Percentiles rank a stretch among this genome's conserved stretches.
phyloP scores from a whole-genome alignment of 176 grass and related monocot species.

The sorghum (Sorghum bicolor) region DNA sequence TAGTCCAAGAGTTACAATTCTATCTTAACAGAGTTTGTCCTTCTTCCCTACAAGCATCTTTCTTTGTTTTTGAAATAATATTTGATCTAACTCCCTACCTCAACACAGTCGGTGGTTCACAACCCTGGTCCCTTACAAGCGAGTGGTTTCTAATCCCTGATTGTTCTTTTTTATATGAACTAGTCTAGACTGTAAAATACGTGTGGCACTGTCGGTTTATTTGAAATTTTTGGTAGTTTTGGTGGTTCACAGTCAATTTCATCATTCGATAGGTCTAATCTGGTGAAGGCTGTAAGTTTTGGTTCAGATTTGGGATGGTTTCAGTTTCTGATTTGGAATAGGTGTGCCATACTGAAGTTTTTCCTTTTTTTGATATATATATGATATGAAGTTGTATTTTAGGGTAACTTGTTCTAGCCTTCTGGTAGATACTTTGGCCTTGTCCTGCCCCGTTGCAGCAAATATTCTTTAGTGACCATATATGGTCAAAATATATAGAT shows the following conservation, averaged over 20 bases:
- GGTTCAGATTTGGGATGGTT: background rate
- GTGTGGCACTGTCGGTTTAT: background rate
- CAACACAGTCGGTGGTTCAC: background rate
- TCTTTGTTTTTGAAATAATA: background rate
- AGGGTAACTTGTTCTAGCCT: background rate
- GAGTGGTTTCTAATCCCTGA: background rate
- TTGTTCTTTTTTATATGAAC: background rate
- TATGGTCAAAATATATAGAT: background rate
- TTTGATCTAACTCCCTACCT: background rate
- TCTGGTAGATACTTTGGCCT: conserved; percentile 1
- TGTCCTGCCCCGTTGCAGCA: background rate
- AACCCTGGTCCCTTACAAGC: background rate
- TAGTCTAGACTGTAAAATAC: background rate
- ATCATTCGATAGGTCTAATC: background rate
- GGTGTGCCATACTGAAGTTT: background rate
- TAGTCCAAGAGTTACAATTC: background rate
- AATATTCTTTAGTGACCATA: background rate
- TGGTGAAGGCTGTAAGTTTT: background rate
- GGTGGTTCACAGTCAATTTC: background rate
- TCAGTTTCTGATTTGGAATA: background rate
- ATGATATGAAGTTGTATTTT: background rate
- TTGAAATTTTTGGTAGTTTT: background rate
- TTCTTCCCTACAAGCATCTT: background rate
- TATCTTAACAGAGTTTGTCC: background rate
- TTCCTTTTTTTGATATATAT: background rate